Conservation (phyloP, 768 basidiomycete species). For the Cantharellus anzutake region DNA sequence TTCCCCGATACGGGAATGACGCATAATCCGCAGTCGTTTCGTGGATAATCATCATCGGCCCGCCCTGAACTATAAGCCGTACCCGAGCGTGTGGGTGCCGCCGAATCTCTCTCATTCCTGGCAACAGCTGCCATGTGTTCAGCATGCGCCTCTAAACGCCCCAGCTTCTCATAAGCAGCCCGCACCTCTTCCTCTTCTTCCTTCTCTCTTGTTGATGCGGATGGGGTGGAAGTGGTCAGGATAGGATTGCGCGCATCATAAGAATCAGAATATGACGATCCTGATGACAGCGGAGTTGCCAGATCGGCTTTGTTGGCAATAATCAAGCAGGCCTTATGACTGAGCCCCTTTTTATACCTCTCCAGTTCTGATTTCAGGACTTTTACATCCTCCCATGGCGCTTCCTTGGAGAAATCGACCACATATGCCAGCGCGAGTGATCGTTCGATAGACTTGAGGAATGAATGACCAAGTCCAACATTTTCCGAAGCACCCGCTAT, state of each 20-base stretch:
- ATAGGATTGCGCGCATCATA: too few relatives aligned
- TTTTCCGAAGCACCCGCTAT: conserved; percentile 71
- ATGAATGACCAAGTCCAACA: conserved; percentile 84
- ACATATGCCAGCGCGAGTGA: conserved; percentile 82
- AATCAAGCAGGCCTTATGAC: conserved; percentile 55
- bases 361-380: conserved; percentile 70
- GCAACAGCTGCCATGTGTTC: not conserved
- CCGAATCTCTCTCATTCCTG: conserved; percentile 16
- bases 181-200: conserved; percentile 29
- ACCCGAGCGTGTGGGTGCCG: conserved; percentile 13
- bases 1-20: conserved; percentile 78
- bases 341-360: conserved; percentile 62
- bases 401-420: conserved; percentile 59
- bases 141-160: conserved; percentile 28
- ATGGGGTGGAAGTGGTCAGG: not conserved
- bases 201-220: conserved; percentile 10
- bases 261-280: not conserved
- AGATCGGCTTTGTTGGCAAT: conserved; percentile 93
- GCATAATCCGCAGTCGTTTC: conserved; percentile 26
- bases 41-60: conserved; percentile 4
- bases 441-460: conserved; percentile 83
- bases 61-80: conserved; percentile 3
- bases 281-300: conserved; percentile 21
- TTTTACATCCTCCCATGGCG: conserved; percentile 60
- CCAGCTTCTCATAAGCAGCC: conserved; percentile 38